Evolutionary conservation across 164 flowering plant genomes (phyloP).

Genomic region (Annona squamosa): DNA sequence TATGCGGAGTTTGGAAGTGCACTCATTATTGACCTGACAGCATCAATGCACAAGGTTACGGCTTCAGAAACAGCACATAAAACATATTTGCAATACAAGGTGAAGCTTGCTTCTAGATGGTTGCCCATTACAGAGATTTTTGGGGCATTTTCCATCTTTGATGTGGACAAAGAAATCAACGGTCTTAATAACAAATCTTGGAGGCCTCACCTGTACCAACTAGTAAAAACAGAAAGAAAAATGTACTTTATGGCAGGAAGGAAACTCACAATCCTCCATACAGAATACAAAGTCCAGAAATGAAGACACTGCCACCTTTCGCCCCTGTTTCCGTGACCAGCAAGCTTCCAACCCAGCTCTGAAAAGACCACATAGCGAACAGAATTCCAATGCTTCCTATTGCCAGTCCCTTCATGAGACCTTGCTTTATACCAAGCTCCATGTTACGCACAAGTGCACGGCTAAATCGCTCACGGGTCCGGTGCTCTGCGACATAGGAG

Average conservation of each 20-base stretch:
- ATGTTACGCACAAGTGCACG: constrained; percentile 22
- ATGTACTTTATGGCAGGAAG: background rate
- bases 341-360: constrained; percentile 38
- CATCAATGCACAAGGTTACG: background rate
- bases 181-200: background rate
- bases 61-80: background rate
- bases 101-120: background rate
- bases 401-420: constrained; percentile 38
- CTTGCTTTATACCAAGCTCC: constrained; percentile 42
- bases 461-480: constrained; percentile 26
- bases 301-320: constrained; percentile 39
- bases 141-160: background rate
- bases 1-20: constrained; percentile 12
- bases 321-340: constrained; percentile 35
- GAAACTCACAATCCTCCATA: constrained; percentile 45
- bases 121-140: background rate
- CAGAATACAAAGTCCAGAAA: constrained; percentile 23
- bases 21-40: constrained; percentile 15
- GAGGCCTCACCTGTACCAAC: background rate
- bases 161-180: background rate
- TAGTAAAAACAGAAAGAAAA: background rate
- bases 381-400: constrained; percentile 46
- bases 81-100: background rate
- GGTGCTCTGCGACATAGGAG: constrained; percentile 42
- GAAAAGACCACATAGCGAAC: constrained; percentile 42